These are phyloP conservation scores for Lathyrus sativus DNA, from an alignment of 306 rosid genomes.

Conservation along the genomic window DNA sequence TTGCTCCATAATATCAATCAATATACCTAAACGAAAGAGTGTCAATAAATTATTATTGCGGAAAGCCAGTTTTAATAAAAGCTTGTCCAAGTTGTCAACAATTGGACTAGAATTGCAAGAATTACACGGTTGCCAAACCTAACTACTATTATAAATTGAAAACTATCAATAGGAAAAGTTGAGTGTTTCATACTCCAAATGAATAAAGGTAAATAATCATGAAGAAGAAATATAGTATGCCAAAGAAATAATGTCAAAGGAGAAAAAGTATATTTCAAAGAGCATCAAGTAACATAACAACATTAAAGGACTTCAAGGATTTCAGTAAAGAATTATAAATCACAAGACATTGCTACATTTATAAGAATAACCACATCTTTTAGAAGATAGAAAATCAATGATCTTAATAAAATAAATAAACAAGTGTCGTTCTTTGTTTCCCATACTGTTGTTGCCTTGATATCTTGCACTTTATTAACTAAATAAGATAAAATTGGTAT, in stretches of 20 bases:
- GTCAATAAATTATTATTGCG: conserved; percentile 1
- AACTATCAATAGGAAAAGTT: not conserved
- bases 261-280: conserved; percentile 7
- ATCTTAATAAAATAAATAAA: conserved; percentile 20
- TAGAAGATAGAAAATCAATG: conserved; percentile 8
- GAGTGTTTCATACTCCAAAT: conserved; percentile 1
- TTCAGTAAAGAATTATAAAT: conserved; percentile 17
- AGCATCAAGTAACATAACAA: conserved; percentile 14
- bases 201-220: not conserved
- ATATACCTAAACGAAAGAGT: conserved; percentile 7
- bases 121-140: conserved; percentile 1
- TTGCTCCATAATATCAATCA: conserved; percentile 34
- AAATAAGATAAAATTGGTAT: not conserved
- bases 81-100: conserved; percentile 17
- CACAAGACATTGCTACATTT: not conserved
- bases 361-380: conserved; percentile 5
- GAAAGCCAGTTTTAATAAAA: not conserved
- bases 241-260: not conserved
- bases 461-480: conserved; percentile 30
- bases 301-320: conserved; percentile 23
- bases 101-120: conserved; percentile 5
- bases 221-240: not conserved
- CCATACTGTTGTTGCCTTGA: conserved; percentile 7
- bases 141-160: conserved; percentile 5
- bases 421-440: not conserved